Evolutionary conservation across 176 grass and related monocot genomes (phyloP).

Genomic region (Lolium perenne): DNA sequence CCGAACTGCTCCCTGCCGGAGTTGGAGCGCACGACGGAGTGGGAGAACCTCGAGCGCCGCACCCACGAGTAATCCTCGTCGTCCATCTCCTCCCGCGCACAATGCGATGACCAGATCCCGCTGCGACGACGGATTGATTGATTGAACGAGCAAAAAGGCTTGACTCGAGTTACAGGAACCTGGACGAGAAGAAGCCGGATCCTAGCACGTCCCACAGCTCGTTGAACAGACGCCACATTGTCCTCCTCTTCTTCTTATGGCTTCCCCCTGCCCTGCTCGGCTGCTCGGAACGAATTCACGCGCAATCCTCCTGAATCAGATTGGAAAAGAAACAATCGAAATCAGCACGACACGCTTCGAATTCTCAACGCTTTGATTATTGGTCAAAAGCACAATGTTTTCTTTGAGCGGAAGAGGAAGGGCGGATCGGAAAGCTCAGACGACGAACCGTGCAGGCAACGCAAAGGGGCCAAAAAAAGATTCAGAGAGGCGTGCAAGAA

Average conservation of each 20-base stretch:
- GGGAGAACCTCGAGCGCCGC: constrained; percentile 75
- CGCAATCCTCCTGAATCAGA: constrained; percentile 24
- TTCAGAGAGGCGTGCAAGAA: constrained; percentile 38
- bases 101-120: constrained; percentile 16
- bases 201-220: constrained; percentile 58
- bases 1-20: constrained; percentile 54
- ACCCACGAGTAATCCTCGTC: constrained; percentile 86
- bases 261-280: not conserved
- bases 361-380: not conserved
- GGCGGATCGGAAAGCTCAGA: not conserved
- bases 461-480: constrained; percentile 7
- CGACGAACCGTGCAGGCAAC: constrained; percentile 38
- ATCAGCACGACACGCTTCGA: not conserved
- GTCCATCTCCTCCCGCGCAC: constrained; percentile 48
- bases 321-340: not conserved
- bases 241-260: not conserved
- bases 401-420: not conserved
- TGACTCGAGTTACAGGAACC: constrained; percentile 44
- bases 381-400: constrained; percentile 36
- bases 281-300: not conserved
- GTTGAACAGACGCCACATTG: constrained; percentile 58
- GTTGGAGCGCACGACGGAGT: constrained; percentile 63
- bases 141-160: not conserved
- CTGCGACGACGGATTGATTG: not conserved
- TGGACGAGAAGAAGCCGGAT: constrained; percentile 62